Base-by-base conservation (phyloP, 352 stramenopile genomes). In the Phytopythium kandeliae region DNA sequence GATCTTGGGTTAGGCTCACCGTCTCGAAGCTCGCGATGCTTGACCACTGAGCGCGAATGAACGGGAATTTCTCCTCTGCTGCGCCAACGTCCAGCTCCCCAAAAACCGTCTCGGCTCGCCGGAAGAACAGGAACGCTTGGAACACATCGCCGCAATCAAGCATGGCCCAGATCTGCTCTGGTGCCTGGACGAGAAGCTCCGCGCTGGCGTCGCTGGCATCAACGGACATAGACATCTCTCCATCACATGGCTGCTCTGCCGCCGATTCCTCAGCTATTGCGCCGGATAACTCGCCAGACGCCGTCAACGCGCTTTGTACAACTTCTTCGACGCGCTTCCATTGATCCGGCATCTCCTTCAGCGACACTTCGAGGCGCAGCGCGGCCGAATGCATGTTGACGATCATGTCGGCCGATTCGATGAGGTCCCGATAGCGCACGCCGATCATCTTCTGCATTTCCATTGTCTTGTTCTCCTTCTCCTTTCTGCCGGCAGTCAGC, bases 391-490 rank as follows among this genome's bases (percentile, higher is more conserved):
- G 86, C 89, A 97, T 97, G 31, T 72, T 93, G 13, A 96, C 78
- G 43, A 97, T 96, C 58, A 90, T 90, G 65, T 97, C 89, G 1
- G 89, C 89, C 30, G 89, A 96, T 53, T 97, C 87, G 57, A 97
- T 97, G 13, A 97, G 68, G 54, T 97, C 88, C 28, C 93, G 87
- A 44, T 97, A 97, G 5, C 89, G 65, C 35, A 95, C 92, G 35
- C 89, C 81, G 33, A 97, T 96, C 87, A 97, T 97, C 54, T 87
- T 87, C 56, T 96, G 88, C 82, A 97, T 93, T 56, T 96, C 84
- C 57, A 89, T 82, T 22, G 84, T 89, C 66, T 95, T 96, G 50
- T 69, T 74, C 57, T 90, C 80, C 55, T 92, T 93, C 57, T 93
- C 82, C 45, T 86, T 86, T 28, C 81, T 90, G 42, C 17, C 33